Evolutionary conservation across 2,329 filamentous ascomycete species (phyloP).

Genomic region (Chaetomiaceae sp.): DNA sequence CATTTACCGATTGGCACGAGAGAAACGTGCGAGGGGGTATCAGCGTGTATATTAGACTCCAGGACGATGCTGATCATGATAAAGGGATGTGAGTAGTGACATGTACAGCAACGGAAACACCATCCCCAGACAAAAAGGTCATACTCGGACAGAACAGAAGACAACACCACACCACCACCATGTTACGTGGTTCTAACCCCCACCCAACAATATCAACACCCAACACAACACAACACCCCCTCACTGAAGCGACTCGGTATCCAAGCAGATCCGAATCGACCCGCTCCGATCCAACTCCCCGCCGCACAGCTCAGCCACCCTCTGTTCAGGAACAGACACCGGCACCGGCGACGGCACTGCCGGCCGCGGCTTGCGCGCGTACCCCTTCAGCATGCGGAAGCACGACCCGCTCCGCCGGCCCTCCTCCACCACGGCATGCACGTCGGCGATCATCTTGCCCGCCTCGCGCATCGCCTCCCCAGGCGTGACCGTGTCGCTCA

Average conservation of each 20-base stretch:
- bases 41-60: constrained; percentile 3
- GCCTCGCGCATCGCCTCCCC: constrained; percentile 49
- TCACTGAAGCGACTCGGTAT: constrained; percentile 13
- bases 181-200: too few relatives aligned
- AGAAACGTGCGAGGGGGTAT: background rate
- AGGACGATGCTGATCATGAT: background rate
- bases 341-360: constrained; percentile 2
- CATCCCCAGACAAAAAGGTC: background rate
- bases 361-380: constrained; percentile 62
- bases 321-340: constrained; percentile 7
- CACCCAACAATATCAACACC: background rate
- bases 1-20: background rate
- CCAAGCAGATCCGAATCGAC: constrained; percentile 19
- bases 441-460: constrained; percentile 53
- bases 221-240: background rate
- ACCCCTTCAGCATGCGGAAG: constrained; percentile 57
- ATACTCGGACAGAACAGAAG: too few relatives aligned
- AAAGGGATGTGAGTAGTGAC: background rate
- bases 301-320: background rate
- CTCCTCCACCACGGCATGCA: constrained; percentile 58
- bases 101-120: background rate
- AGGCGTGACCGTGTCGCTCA: constrained; percentile 47
- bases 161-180: too few relatives aligned
- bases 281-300: constrained; percentile 15
- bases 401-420: constrained; percentile 53